Evolutionary conservation across 257 asterid genomes (phyloP).

Genomic region (Ehretia macrophylla): DNA sequence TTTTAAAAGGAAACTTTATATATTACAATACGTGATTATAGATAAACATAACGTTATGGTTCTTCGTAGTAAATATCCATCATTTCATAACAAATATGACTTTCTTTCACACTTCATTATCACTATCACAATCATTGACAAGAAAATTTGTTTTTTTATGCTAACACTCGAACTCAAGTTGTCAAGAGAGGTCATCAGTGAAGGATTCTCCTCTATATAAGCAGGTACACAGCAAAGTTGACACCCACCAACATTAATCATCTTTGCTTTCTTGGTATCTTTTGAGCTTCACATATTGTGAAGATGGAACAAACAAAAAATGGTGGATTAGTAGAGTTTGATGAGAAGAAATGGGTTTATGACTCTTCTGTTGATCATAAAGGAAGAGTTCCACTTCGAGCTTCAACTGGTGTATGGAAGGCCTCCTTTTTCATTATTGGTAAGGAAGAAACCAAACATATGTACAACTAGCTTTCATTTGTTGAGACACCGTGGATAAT

Average conservation of each 20-base stretch:
- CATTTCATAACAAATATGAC: too few species aligned
- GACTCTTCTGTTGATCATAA: slow-evolving; percentile 69
- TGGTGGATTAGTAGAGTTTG: slow-evolving; percentile 22
- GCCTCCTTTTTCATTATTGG: slow-evolving; percentile 88
- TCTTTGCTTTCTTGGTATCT: neutral
- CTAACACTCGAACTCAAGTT: neutral
- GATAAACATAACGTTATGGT: too few species aligned
- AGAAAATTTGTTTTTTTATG: neutral
- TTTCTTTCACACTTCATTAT: neutral
- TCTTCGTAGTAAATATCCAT: too few species aligned
- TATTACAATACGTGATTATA: too few species aligned
- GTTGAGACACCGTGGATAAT: too few species aligned
- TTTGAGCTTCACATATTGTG: slow-evolving; percentile 5
- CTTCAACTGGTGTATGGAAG: slow-evolving; percentile 86
- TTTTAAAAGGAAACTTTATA: too few species aligned
- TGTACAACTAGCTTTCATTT: too few species aligned
- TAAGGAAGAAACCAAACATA: slow-evolving; percentile 22
- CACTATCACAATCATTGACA: neutral
- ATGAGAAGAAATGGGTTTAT: slow-evolving; percentile 65
- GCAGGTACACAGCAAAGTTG: neutral
- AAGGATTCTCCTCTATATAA: neutral
- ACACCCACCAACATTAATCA: neutral
- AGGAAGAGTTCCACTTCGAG: slow-evolving; percentile 69
- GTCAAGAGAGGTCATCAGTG: neutral
- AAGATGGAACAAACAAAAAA: slow-evolving; percentile 33